A percentile compares a stretch with the other conserved stretches of the same genome.
Evolutionary conservation across 1,139 yeast genomes (phyloP).

Genomic region (Scheffersomyces segobiensis): DNA sequence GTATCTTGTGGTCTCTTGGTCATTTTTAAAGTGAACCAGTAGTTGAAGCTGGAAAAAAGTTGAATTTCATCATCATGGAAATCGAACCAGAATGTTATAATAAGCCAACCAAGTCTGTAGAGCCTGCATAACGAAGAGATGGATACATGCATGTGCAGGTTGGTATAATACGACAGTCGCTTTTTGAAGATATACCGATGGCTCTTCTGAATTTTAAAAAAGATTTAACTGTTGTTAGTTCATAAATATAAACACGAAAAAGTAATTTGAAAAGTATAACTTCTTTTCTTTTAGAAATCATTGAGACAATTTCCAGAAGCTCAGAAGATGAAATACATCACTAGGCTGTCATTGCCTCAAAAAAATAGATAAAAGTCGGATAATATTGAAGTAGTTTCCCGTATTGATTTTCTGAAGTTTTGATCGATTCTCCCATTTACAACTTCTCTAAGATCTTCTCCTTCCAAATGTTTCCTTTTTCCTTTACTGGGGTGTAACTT

Average conservation of each 20-base stretch:
- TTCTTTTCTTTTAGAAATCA: no score
- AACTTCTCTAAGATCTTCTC: background rate
- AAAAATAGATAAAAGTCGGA: no score
- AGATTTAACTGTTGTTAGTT: no score
- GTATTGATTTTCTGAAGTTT: background rate
- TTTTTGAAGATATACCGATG: no score
- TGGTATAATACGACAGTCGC: no score
- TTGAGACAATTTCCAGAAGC: no score
- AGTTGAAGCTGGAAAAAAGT: background rate
- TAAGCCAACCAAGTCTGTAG: background rate
- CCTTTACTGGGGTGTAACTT: background rate
- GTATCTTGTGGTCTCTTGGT: conserved; percentile 5
- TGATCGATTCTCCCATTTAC: background rate
- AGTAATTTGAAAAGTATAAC: no score
- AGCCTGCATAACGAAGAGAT: background rate
- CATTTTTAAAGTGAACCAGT: background rate
- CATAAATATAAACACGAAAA: no score
- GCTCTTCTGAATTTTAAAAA: background rate
- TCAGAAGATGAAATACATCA: no score
- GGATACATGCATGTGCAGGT: background rate
- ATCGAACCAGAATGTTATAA: background rate
- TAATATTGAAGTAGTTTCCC: background rate
- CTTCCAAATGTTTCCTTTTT: background rate
- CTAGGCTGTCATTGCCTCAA: background rate
- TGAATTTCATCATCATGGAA: background rate